phyloP scores from a whole-genome alignment of 169 alveolate species.

The Plasmodium chabaudi region DNA sequence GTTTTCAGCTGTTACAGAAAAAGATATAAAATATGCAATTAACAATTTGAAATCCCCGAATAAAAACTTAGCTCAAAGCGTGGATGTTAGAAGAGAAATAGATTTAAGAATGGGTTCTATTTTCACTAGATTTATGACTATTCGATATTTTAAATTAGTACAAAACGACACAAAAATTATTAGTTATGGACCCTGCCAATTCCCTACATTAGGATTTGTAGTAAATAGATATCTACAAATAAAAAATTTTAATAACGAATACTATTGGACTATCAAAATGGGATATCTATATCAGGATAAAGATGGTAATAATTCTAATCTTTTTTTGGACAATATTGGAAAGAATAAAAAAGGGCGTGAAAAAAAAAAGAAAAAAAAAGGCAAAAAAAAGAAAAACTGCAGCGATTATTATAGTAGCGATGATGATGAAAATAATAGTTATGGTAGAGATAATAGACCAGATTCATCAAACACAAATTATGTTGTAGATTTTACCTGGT shows the following conservation, averaged over 20 bases:
- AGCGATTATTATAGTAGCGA: conserved; percentile 9
- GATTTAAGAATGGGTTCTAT: conserved; percentile 95
- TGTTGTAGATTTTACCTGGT: conserved; percentile 66
- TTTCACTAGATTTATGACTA: conserved; percentile 87
- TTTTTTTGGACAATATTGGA: background rate
- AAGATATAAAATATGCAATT: conserved; percentile 94
- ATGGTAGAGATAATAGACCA: background rate
- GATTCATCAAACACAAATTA: conserved; percentile 2
- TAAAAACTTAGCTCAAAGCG: conserved; percentile 94
- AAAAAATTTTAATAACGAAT: conserved; percentile 92
- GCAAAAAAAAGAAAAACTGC: background rate
- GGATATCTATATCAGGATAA: background rate
- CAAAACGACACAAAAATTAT: conserved; percentile 83
- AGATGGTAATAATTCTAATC: conserved; percentile 10
- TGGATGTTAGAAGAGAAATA: conserved; percentile 98
- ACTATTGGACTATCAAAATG: conserved; percentile 93
- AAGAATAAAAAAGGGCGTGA: background rate
- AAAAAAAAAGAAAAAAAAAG: background rate
- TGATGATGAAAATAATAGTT: background rate
- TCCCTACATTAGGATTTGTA: conserved; percentile 99
- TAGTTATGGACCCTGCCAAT: conserved; percentile 99
- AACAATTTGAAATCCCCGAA: conserved; percentile 92
- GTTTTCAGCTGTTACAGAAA: conserved; percentile 96
- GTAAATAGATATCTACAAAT: conserved; percentile 95
- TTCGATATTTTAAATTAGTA: conserved; percentile 79